These are phyloP conservation scores for Apiotrichum domesticum DNA, from an alignment of 1,284 basidiomycete species.

Conservation along the genomic window DNA sequence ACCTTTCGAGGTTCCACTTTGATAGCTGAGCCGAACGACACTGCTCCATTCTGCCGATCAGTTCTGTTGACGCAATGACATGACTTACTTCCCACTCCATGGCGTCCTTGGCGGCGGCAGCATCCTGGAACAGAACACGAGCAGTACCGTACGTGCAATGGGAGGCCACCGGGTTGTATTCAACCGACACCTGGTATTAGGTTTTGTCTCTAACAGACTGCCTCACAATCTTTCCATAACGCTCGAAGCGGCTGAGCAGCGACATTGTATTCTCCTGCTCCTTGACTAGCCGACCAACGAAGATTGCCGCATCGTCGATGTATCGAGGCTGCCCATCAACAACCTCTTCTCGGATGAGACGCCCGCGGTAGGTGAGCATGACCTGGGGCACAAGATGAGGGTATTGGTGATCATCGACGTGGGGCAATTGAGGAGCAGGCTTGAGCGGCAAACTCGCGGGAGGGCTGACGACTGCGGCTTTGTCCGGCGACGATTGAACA, in stretches of 20 bases:
- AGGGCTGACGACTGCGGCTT: neutral
- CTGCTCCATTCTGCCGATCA: constrained; percentile 18
- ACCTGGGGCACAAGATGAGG: constrained; percentile 14
- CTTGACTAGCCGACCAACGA: constrained; percentile 29
- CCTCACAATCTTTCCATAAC: constrained; percentile 35
- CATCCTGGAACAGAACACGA: constrained; percentile 27
- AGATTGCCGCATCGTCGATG: constrained; percentile 31
- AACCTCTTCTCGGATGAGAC: constrained; percentile 19
- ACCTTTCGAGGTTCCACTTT: constrained; percentile 30
- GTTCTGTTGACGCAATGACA: neutral
- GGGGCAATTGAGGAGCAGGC: neutral
- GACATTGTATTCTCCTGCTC: constrained; percentile 20
- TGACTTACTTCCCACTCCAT: constrained; percentile 28
- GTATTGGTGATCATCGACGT: neutral
- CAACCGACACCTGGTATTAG: constrained; percentile 22
- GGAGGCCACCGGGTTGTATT: constrained; percentile 20
- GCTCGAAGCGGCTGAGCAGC: constrained; percentile 26
- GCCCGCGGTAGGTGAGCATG: constrained; percentile 25
- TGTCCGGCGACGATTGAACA: too few species aligned
- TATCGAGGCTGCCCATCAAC: constrained; percentile 12
- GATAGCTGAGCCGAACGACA: constrained; percentile 27
- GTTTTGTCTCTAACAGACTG: neutral
- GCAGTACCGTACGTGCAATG: constrained; percentile 20
- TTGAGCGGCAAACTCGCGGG: neutral
- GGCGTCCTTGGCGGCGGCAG: constrained; percentile 20